A percentile compares a stretch with the other conserved stretches of the same genome.
These are phyloP conservation scores for Penicillium turbatum DNA, from an alignment of 495 filamentous ascomycete genomes.

Conservation along the genomic window DNA sequence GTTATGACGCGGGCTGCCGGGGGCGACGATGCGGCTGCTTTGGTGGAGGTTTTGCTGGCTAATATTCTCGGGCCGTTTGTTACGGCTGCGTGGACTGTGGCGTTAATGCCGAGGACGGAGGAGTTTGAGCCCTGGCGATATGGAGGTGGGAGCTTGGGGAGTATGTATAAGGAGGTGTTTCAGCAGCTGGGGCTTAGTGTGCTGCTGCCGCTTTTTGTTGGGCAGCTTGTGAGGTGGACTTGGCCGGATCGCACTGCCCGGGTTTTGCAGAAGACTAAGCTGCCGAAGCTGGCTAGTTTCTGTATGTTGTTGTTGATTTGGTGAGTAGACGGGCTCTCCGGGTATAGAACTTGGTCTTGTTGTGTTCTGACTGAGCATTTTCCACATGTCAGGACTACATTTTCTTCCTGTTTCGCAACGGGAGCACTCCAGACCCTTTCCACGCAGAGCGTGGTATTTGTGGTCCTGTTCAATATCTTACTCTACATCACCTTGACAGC, in stretches of 20 bases:
- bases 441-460: slow-evolving; percentile 45
- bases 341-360: not conserved
- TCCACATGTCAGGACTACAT: slow-evolving; percentile 40
- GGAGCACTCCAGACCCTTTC: slow-evolving; percentile 46
- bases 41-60: slow-evolving; percentile 53
- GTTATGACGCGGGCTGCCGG: slow-evolving; percentile 54
- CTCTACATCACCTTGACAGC: slow-evolving; percentile 50
- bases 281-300: slow-evolving; percentile 42
- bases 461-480: slow-evolving; percentile 49
- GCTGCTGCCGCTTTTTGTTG: slow-evolving; percentile 46
- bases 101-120: slow-evolving; percentile 38
- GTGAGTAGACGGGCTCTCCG: slow-evolving; percentile 27
- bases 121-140: slow-evolving; percentile 46
- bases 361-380: not conserved
- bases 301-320: slow-evolving; percentile 50
- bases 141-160: slow-evolving; percentile 40
- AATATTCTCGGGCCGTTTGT: slow-evolving; percentile 51
- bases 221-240: slow-evolving; percentile 46
- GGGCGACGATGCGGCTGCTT: slow-evolving; percentile 52
- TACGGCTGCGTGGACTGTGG: slow-evolving; percentile 49
- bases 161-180: slow-evolving; percentile 50
- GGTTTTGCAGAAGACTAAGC: slow-evolving; percentile 40
- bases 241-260: slow-evolving; percentile 39
- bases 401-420: slow-evolving; percentile 53
- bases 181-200: slow-evolving; percentile 50